Evolutionary conservation across 2,329 filamentous ascomycete species (phyloP).

Genomic region (Clarireedia hainanense): DNA sequence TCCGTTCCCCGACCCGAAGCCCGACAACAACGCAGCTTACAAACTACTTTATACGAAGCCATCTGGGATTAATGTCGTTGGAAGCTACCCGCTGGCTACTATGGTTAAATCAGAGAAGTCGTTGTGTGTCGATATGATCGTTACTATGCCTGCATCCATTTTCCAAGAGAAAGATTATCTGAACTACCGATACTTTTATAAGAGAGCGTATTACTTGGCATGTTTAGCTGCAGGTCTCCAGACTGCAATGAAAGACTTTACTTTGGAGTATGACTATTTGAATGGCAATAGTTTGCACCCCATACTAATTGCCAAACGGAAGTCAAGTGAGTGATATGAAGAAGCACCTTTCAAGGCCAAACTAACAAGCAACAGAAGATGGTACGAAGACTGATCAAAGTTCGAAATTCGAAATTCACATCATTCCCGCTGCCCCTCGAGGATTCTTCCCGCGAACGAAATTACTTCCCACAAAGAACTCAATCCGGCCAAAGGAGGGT

Average conservation of each 20-base stretch:
- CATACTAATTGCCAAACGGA: slow-evolving; percentile 43
- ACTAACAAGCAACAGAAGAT: slow-evolving; percentile 13
- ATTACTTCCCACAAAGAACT: slow-evolving; percentile 61
- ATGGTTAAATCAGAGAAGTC: slow-evolving; percentile 55
- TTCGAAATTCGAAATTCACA: slow-evolving; percentile 54
- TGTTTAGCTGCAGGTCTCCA: slow-evolving; percentile 67
- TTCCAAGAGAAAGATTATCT: slow-evolving; percentile 95
- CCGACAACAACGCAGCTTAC: slow-evolving; percentile 69
- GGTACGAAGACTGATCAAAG: slow-evolving; percentile 28
- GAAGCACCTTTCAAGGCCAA: neutral
- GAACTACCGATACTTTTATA: slow-evolving; percentile 90
- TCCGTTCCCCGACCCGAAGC: slow-evolving; percentile 77
- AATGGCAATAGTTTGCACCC: slow-evolving; percentile 73
- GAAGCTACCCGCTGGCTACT: slow-evolving; percentile 74
- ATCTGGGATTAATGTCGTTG: slow-evolving; percentile 73
- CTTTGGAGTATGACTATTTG: slow-evolving; percentile 55
- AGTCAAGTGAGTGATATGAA: slow-evolving; percentile 12
- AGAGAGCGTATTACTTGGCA: slow-evolving; percentile 84
- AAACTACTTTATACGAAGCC: slow-evolving; percentile 74
- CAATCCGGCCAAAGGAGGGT: slow-evolving; percentile 51
- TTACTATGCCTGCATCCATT: slow-evolving; percentile 71
- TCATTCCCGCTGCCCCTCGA: slow-evolving; percentile 67
- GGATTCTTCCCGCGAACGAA: slow-evolving; percentile 64
- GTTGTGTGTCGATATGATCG: slow-evolving; percentile 69
- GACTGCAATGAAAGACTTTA: slow-evolving; percentile 42